phyloP scores from a whole-genome alignment of 805 yeast genomes.

The Ogataea pilisensis region DNA sequence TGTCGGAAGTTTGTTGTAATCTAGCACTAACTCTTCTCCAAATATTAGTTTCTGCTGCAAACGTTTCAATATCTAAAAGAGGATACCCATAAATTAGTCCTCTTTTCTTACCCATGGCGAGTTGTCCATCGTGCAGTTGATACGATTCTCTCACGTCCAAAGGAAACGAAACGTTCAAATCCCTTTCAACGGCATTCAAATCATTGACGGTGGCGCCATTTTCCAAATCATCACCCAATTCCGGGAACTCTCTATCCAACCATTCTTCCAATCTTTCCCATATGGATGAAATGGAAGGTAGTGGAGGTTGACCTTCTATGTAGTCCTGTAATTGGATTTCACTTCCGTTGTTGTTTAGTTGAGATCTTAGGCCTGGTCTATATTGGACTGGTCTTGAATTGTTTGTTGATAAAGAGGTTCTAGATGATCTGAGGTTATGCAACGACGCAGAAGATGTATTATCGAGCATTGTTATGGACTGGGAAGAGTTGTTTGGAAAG shows the following conservation, averaged over 20 bases:
- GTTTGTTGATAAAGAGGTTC: conserved; percentile 27
- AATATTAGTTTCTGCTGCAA: conserved; percentile 72
- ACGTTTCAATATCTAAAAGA: conserved; percentile 74
- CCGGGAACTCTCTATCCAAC: conserved; percentile 76
- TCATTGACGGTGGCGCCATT: conserved; percentile 80
- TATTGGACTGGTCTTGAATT: conserved; percentile 41
- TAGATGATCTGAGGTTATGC: conserved; percentile 40
- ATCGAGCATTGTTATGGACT: conserved; percentile 27
- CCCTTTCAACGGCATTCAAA: conserved; percentile 77
- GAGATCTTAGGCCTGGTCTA: conserved; percentile 37
- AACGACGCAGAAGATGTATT: conserved; percentile 33
- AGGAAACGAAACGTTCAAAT: conserved; percentile 71
- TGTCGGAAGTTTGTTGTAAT: conserved; percentile 20
- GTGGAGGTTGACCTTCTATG: conserved; percentile 44
- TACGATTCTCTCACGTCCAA: conserved; percentile 76
- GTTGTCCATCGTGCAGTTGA: conserved; percentile 89
- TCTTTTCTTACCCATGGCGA: conserved; percentile 63
- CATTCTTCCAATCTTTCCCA: conserved; percentile 90
- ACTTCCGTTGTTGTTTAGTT: conserved; percentile 34
- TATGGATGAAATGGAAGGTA: conserved; percentile 67
- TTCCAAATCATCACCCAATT: conserved; percentile 71
- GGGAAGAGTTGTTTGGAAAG: conserved; percentile 22
- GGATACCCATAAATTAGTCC: conserved; percentile 81
- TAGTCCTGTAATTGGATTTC: conserved; percentile 53
- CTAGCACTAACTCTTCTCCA: conserved; percentile 72